Evolutionary conservation across 345 rosid genomes (phyloP).

Genomic region (Mangifera indica): DNA sequence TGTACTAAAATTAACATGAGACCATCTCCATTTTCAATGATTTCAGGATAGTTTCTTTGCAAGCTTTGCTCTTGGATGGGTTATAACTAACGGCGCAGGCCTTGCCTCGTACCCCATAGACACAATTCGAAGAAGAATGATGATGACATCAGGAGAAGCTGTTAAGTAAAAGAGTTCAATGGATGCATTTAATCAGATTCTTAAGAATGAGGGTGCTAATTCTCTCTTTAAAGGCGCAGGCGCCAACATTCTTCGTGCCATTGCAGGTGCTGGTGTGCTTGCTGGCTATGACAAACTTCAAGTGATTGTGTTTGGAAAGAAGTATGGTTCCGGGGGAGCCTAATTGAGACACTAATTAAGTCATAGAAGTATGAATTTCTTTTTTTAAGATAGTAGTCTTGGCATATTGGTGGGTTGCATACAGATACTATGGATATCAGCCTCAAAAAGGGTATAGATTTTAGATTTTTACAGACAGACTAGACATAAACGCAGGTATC

Average conservation of each 20-base stretch:
- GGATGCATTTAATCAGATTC: conserved; percentile 67
- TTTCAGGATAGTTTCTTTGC: conserved; percentile 61
- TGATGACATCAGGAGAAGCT: conserved; percentile 96
- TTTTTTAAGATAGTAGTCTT: too few relatives aligned
- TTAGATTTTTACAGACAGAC: too few relatives aligned
- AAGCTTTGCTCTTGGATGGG: conserved; percentile 85
- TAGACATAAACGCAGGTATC: too few relatives aligned
- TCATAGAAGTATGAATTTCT: too few relatives aligned
- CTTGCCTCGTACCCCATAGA: conserved; percentile 87
- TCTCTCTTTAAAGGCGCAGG: conserved; percentile 94
- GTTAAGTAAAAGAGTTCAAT: conserved; percentile 80
- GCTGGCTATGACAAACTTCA: conserved; percentile 73
- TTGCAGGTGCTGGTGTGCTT: conserved; percentile 92
- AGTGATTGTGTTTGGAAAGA: conserved; percentile 42
- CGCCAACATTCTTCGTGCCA: conserved; percentile 86
- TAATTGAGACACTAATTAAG: neutral
- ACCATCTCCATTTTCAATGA: too few relatives aligned
- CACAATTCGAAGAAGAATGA: conserved; percentile 94
- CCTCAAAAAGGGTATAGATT: too few relatives aligned
- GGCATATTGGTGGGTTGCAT: too few relatives aligned
- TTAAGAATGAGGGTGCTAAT: conserved; percentile 76
- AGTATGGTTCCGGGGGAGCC: conserved; percentile 48
- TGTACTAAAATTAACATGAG: too few relatives aligned
- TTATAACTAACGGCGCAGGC: conserved; percentile 84
- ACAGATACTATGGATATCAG: too few relatives aligned